Conservation (phyloP, 169 alveolate genomes). For the Babesia sp. region DNA sequence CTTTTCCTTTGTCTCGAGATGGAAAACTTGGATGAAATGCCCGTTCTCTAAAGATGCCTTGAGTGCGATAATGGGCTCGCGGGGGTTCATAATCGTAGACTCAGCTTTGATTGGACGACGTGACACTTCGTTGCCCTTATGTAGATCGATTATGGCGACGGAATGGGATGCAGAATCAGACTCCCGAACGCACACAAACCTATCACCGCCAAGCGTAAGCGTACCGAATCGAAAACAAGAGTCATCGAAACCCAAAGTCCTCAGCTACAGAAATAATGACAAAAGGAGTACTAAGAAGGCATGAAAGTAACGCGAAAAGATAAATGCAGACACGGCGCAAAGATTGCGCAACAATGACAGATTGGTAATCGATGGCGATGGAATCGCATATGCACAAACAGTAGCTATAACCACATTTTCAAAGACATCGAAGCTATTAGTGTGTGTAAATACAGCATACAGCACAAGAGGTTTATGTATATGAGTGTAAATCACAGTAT, state of each 20-base stretch:
- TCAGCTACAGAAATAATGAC: constrained; percentile 34
- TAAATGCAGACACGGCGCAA: no score
- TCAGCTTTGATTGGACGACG: constrained; percentile 97
- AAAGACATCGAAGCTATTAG: no score
- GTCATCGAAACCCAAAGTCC: constrained; percentile 84
- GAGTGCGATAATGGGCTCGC: constrained; percentile 90
- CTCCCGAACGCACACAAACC: constrained; percentile 88
- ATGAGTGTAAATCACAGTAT: no score
- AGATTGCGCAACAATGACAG: no score
- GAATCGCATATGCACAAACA: no score
- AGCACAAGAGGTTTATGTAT: no score
- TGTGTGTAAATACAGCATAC: no score
- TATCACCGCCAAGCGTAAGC: constrained; percentile 88
- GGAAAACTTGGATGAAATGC: constrained; percentile 75
- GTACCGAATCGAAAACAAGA: constrained; percentile 85
- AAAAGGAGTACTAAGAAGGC: not conserved
- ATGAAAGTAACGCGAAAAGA: not conserved
- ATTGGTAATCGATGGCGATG: no score
- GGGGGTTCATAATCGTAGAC: constrained; percentile 94
- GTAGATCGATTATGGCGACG: constrained; percentile 85
- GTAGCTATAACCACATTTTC: no score
- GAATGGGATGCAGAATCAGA: constrained; percentile 80
- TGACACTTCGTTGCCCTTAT: constrained; percentile 75
- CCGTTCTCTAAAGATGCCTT: constrained; percentile 81
- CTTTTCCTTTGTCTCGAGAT: constrained; percentile 91